Evolutionary conservation across 129 eudicot species (phyloP), one percentile per base, ranked within the genome.

Genomic region (Rutidosis leptorrhynchoides): DNA sequence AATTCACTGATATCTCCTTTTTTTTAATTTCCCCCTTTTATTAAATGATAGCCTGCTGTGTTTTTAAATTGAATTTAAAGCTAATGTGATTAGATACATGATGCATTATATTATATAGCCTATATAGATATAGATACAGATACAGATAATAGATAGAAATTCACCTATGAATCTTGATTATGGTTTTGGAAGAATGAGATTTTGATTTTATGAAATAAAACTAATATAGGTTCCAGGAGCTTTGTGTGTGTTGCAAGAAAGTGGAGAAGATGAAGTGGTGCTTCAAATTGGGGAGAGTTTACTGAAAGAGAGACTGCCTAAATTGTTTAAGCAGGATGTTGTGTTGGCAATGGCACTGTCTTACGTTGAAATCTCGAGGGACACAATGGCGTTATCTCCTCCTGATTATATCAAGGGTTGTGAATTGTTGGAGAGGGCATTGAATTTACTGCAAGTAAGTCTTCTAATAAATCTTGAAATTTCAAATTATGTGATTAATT

Each of bases 261-360:
- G 86, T 15, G 99, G 97, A 64, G 96, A 94, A 78, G 76, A 84
- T 30, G 95, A 94, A 53, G 37, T 89, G 60, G 99, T 89, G 71
- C 87, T 94, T 52, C 88, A 83, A 58, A 89, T 94, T 35, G 95
- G 93, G 6, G 99, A 86, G 75, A 74, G 73, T 66, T 79, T 94
- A 80, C 79, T 94, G 77, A 86, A 80, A 64, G 97, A 89, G 82
- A 84, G 93, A 73, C 71, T 94, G 70, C 85, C 95, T 2, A 94
- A 94, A 82, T 82, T 95, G 21, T 89, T 89, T 76, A 94, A 94
- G 88, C 99, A 94, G 81, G 99, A 94, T 72, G 82, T 94, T 61
- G 90, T 94, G 66, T 75, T 94, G 79, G 87, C 99, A 22, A 83
- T 94, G 93, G 88, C 97, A n/a, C 88, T 94, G 16, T 88, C 99